Conservation (phyloP, 176 grass and related monocot species). For the Carex cristatella region DNA sequence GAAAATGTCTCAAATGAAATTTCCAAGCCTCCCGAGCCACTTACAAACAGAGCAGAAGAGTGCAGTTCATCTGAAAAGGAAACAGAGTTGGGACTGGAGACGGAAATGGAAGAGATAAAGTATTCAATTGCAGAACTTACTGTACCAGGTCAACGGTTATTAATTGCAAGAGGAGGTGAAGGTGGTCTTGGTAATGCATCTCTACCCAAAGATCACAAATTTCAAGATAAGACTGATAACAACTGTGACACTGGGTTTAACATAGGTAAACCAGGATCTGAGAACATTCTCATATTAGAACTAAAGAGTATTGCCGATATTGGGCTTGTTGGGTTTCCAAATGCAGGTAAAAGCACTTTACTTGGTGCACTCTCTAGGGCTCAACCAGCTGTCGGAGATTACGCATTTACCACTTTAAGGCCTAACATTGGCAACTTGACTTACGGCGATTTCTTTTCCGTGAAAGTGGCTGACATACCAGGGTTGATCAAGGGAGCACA, state of each 20-base stretch:
- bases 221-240: constrained; percentile 33
- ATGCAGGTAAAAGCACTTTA: constrained; percentile 84
- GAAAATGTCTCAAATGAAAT: background rate
- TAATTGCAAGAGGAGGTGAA: constrained; percentile 67
- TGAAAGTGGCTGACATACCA: constrained; percentile 83
- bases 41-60: constrained; percentile 7
- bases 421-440: constrained; percentile 77
- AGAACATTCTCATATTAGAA: constrained; percentile 69
- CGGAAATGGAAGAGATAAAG: constrained; percentile 34
- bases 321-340: constrained; percentile 78
- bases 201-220: constrained; percentile 30
- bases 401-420: constrained; percentile 73
- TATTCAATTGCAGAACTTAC: constrained; percentile 79
- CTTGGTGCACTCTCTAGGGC: constrained; percentile 68
- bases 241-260: constrained; percentile 25
- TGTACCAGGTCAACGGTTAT: constrained; percentile 48
- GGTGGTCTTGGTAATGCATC: constrained; percentile 62
- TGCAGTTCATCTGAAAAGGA: background rate
- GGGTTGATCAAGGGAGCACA: constrained; percentile 84
- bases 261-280: constrained; percentile 45
- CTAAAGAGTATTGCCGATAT: constrained; percentile 89
- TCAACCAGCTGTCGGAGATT: constrained; percentile 56
- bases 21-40: background rate
- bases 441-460: constrained; percentile 61
- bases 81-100: constrained; percentile 7